A percentile compares a stretch with the other conserved stretches of the same genome.
Conservation (phyloP, 495 filamentous ascomycete species). For the Saxispiralis lemnorum region DNA sequence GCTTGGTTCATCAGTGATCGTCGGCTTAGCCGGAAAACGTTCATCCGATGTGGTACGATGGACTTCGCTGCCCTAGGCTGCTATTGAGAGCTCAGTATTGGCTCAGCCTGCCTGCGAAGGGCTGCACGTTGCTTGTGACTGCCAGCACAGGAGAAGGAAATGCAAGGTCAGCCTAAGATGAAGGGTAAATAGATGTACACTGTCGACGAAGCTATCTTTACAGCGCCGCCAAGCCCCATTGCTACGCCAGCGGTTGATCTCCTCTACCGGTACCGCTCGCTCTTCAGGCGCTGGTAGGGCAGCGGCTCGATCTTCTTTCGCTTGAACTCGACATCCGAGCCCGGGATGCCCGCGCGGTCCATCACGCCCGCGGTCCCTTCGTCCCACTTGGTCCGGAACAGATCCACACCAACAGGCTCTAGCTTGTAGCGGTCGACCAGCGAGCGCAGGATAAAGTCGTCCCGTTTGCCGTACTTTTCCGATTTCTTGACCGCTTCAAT, state of each 20-base stretch:
- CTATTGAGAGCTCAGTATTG: too few relatives aligned
- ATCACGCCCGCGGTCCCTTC: slow-evolving; percentile 71
- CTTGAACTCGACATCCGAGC: slow-evolving; percentile 70
- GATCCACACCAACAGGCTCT: slow-evolving; percentile 56
- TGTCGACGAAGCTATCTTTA: too few relatives aligned
- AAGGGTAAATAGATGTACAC: too few relatives aligned
- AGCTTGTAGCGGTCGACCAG: slow-evolving; percentile 52
- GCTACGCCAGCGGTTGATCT: not conserved
- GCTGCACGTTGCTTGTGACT: too few relatives aligned
- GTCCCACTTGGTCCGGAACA: slow-evolving; percentile 87
- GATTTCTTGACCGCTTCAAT: slow-evolving; percentile 30
- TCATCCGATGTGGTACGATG: too few relatives aligned
- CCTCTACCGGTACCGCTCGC: slow-evolving; percentile 19
- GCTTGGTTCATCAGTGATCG: too few relatives aligned
- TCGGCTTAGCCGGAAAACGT: too few relatives aligned
- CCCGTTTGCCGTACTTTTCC: slow-evolving; percentile 29
- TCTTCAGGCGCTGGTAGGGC: slow-evolving; percentile 25
- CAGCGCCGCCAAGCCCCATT: too few relatives aligned
- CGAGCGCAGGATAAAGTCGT: slow-evolving; percentile 52
- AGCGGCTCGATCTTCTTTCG: slow-evolving; percentile 44
- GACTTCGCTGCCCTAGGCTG: too few relatives aligned
- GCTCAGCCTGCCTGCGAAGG: too few relatives aligned
- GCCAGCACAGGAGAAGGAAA: too few relatives aligned
- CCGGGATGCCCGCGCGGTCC: slow-evolving; percentile 53
- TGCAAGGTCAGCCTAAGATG: too few relatives aligned